phyloP scores from a whole-genome alignment of 2,329 filamentous ascomycete species.

The Penicillium hordei region DNA sequence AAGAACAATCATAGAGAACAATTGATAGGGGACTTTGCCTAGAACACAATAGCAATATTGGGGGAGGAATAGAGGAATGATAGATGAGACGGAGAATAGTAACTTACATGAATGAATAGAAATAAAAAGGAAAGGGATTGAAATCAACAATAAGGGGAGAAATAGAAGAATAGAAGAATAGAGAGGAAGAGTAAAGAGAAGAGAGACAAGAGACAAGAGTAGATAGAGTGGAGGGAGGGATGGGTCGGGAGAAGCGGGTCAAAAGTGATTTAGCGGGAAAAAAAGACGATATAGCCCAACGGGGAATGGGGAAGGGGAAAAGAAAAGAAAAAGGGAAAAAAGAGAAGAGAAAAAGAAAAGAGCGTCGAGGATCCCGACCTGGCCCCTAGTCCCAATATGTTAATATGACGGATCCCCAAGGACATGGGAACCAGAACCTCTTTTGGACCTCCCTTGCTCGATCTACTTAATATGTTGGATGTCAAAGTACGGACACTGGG shows the following conservation, averaged over 20 bases:
- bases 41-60: background rate
- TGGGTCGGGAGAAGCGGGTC: conserved; percentile 12
- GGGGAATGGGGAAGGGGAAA: conserved; percentile 11
- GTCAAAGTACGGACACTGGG: background rate
- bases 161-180: conserved; percentile 7
- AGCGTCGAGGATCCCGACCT: conserved; percentile 37
- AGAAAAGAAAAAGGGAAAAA: conserved; percentile 12
- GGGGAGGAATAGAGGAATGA: background rate
- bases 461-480: conserved; percentile 8
- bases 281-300: conserved; percentile 10
- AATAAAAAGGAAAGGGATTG: background rate
- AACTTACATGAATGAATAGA: background rate
- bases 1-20: conserved; percentile 16
- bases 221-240: conserved; percentile 18
- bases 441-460: conserved; percentile 9
- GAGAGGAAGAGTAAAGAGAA: conserved; percentile 6
- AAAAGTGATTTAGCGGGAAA: conserved; percentile 8
- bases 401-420: conserved; percentile 44
- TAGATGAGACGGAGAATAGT: background rate
- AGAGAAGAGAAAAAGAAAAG: conserved; percentile 22
- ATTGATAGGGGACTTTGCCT: conserved; percentile 5
- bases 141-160: background rate
- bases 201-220: conserved; percentile 2
- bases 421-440: conserved; percentile 7
- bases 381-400: conserved; percentile 44